These are phyloP conservation scores for Zea mays DNA, from an alignment of 176 grass and related monocot genomes.

Conservation along the genomic window DNA sequence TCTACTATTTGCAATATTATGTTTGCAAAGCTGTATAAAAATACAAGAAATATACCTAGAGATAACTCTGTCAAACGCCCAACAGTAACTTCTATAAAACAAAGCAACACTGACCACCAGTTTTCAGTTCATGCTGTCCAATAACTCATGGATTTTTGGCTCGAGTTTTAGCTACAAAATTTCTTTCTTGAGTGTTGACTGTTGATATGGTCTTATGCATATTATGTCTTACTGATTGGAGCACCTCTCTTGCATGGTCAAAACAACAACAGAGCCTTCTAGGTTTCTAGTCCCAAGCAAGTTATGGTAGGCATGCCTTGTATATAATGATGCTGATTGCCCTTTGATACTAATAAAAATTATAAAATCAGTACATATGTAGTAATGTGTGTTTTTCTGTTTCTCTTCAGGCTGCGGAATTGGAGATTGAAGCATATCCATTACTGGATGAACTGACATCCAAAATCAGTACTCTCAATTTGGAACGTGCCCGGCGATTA, in stretches of 20 bases:
- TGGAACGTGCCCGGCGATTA: conserved; percentile 78
- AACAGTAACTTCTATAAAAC: not conserved
- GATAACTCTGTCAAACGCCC: not conserved
- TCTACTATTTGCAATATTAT: not conserved
- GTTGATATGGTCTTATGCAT: not conserved
- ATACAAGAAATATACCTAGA: not conserved
- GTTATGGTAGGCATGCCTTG: not conserved
- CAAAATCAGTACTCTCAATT: conserved; percentile 91
- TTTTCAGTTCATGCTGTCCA: not conserved
- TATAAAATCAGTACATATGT: not conserved
- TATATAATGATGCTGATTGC: not conserved
- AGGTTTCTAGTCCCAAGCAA: not conserved
- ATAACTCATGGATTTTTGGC: not conserved
- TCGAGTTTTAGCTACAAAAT: conserved; percentile 8
- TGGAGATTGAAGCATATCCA: conserved; percentile 97
- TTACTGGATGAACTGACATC: conserved; percentile 93
- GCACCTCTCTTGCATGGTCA: not conserved
- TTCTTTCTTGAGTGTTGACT: not conserved
- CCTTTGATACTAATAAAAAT: not conserved
- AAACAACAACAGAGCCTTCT: not conserved
- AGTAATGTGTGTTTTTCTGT: conserved; percentile 27
- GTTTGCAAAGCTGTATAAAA: conserved; percentile 5
- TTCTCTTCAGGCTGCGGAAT: conserved; percentile 63
- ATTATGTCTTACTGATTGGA: not conserved
- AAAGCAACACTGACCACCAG: not conserved